Evolutionary conservation across 352 stramenopile species (phyloP).

Genomic region (Globisporangium iwayamae): DNA sequence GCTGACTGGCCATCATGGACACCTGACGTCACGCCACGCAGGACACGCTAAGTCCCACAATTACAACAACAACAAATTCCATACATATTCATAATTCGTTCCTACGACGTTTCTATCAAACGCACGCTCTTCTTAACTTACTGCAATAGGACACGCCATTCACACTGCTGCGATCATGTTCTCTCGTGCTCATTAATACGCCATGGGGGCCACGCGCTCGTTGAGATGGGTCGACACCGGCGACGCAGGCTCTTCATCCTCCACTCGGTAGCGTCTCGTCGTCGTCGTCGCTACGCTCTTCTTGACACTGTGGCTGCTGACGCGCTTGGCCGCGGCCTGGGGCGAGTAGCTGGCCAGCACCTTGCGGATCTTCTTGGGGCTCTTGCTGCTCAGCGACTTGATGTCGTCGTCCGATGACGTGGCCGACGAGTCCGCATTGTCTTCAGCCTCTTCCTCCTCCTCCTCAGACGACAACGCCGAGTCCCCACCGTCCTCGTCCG

Average conservation of each 20-base stretch:
- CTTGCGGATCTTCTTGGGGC: slow-evolving; percentile 13
- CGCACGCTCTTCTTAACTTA: too few species aligned
- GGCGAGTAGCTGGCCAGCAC: slow-evolving; percentile 4
- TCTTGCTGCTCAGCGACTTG: slow-evolving; percentile 3
- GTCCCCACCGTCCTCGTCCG: slow-evolving; percentile 3
- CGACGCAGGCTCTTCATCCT: slow-evolving; percentile 4
- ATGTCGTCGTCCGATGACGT: slow-evolving; percentile 5
- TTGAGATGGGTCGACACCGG: neutral
- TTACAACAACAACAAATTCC: too few species aligned
- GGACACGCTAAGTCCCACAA: too few species aligned
- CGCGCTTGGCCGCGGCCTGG: neutral
- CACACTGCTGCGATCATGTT: neutral
- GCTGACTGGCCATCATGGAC: too few species aligned
- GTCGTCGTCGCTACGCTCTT: neutral
- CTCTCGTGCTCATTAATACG: neutral
- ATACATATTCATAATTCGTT: too few species aligned
- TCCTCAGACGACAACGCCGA: slow-evolving; percentile 7
- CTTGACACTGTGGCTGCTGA: neutral
- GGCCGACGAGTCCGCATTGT: neutral
- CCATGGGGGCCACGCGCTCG: slow-evolving; percentile 5
- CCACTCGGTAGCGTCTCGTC: neutral
- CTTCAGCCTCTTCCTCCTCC: neutral
- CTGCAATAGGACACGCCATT: neutral
- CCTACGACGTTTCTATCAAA: too few species aligned
- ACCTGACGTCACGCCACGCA: too few species aligned